Conservation (phyloP, 2,329 filamentous ascomycete genomes). For the Xylariaceae sp. region DNA sequence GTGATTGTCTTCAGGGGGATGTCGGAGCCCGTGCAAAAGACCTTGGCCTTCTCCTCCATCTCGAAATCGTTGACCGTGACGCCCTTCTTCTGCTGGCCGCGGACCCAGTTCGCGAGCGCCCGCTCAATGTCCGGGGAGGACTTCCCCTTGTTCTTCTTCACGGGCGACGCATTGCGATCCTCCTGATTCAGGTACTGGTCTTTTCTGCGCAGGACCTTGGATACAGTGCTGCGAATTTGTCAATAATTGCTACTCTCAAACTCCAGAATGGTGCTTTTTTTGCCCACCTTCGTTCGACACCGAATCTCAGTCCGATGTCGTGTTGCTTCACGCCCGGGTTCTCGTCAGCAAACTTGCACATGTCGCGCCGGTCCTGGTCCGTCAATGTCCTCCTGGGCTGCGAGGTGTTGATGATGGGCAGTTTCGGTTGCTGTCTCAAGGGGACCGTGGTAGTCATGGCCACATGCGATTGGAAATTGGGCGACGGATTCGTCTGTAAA, state of each 20-base stretch:
- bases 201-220: slow-evolving; percentile 89
- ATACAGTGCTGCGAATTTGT: slow-evolving; percentile 72
- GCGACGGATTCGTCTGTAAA: slow-evolving; percentile 65
- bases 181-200: slow-evolving; percentile 86
- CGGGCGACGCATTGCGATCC: slow-evolving; percentile 71
- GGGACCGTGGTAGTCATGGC: slow-evolving; percentile 51
- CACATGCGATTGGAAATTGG: slow-evolving; percentile 55
- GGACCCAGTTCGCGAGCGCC: slow-evolving; percentile 80
- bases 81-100: slow-evolving; percentile 73
- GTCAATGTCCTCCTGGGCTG: slow-evolving; percentile 83
- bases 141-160: slow-evolving; percentile 79
- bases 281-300: slow-evolving; percentile 89
- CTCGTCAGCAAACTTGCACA: slow-evolving; percentile 91
- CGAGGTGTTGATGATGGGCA: slow-evolving; percentile 47
- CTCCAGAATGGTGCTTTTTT: slow-evolving; percentile 10
- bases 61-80: slow-evolving; percentile 69
- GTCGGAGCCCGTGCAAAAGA: slow-evolving; percentile 72
- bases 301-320: slow-evolving; percentile 92
- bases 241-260: slow-evolving; percentile 22
- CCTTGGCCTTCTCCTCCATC: slow-evolving; percentile 76
- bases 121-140: slow-evolving; percentile 82
- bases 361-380: slow-evolving; percentile 80
- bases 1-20: slow-evolving; percentile 66
- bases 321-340: slow-evolving; percentile 90
- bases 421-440: slow-evolving; percentile 48